Evolutionary conservation across 768 basidiomycete species (phyloP).

Genomic region (Rhizopogon rudus): DNA sequence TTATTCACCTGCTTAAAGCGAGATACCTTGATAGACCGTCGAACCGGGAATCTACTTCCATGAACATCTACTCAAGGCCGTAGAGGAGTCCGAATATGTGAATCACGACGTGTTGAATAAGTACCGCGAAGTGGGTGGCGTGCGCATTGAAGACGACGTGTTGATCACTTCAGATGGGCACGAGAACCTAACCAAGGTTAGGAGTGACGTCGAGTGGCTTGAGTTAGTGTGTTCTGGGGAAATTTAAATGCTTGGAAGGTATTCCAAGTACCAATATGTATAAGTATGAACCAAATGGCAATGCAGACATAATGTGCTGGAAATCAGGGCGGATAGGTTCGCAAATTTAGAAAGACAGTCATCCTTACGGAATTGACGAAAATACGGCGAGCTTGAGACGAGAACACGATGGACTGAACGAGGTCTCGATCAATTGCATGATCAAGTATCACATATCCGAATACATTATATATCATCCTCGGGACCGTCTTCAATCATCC

Average conservation of each 20-base stretch:
- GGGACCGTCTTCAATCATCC: conserved; percentile 67
- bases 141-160: conserved; percentile 92
- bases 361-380: too few relatives aligned
- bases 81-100: not conserved
- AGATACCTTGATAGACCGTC: conserved; percentile 55
- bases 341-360: too few relatives aligned
- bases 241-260: conserved; percentile 13
- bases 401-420: too few relatives aligned
- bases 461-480: conserved; percentile 20
- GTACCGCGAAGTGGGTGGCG: conserved; percentile 84
- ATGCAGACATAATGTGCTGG: too few relatives aligned
- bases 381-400: too few relatives aligned
- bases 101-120: conserved; percentile 59
- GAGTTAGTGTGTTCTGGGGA: conserved; percentile 78
- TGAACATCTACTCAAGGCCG: conserved; percentile 42
- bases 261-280: too few relatives aligned
- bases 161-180: conserved; percentile 68
- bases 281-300: too few relatives aligned
- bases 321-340: too few relatives aligned
- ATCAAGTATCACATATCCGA: not conserved
- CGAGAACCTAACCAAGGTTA: conserved; percentile 84
- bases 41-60: conserved; percentile 91
- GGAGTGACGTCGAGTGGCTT: conserved; percentile 77
- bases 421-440: not conserved
- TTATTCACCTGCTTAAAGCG: not conserved